Base-by-base conservation (phyloP, 768 basidiomycete species). In the Russula sp. region DNA sequence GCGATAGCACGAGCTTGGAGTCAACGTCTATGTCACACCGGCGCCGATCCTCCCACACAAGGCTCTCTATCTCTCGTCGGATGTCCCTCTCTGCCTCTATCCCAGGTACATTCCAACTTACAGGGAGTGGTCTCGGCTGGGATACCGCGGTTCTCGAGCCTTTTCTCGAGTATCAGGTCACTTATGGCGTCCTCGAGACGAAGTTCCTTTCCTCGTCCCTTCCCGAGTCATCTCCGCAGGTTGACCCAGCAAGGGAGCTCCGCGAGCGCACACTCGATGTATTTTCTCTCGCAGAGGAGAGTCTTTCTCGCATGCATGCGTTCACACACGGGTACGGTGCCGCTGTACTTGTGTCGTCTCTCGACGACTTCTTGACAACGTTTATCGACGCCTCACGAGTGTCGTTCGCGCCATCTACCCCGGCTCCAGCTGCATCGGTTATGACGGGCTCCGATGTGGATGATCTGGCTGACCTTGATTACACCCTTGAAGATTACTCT, bases 241-340 rank as follows among this genome's bases (percentile, higher is more conserved):
- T 72, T 20, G 85, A 87, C 68, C 76, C 77, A 10, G 84, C 89
- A 18, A 80, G 91, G 5, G 71, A 85, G 27, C 75, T 95, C 66
- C 79, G 88, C 63, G 95, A 97, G 70, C 79, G 85, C 53, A 82
- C 87, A 0, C 79, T 87, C 9, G 86, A 91, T 68, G 80, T 91
- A 20, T 89, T 95, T 71, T 80, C 80, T 42, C 76, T 84, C 39
- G 88, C 89, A 14, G 94, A 96, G 68, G 91, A 90, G 42, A 89
- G 90, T 39, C 77, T 94, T 61, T 75, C 75, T 44, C 82, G 95
- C 31, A 93, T 89, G 71, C 77, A 82, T 45, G 77, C 78, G 0
- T 89, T 99, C 72, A 98, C 96, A 2, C 87, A 96, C 70, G 96
- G 96, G 0, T 98, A 92, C 71, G 96, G 88, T 6, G 79, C 85